These are phyloP conservation scores for Osmanthus fragrans DNA, from an alignment of 257 asterid species.

Conservation along the genomic window DNA sequence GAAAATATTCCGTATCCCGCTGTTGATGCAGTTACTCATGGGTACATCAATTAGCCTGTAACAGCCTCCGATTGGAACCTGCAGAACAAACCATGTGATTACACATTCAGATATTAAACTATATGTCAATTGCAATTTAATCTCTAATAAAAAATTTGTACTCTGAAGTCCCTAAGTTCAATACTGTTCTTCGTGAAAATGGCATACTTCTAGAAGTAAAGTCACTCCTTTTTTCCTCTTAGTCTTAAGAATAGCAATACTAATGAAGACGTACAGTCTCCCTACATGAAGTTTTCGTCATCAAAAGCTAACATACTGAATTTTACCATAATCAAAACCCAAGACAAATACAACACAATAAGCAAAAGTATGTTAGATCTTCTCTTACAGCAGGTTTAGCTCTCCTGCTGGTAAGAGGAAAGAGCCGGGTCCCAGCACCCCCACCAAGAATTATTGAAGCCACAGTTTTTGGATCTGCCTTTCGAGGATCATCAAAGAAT, in stretches of 20 bases:
- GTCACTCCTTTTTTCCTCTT: not conserved
- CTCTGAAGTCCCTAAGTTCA: not conserved
- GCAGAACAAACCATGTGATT: slow-evolving; percentile 5
- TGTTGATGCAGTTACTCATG: slow-evolving; percentile 96
- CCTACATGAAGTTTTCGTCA: not conserved
- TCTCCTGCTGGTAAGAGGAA: slow-evolving; percentile 87
- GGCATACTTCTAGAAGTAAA: slow-evolving; percentile 3
- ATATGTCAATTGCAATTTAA: not conserved
- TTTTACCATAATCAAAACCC: not conserved
- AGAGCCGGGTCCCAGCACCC: slow-evolving; percentile 97
- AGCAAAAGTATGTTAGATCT: not conserved
- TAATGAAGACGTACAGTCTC: not conserved
- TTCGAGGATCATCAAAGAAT: slow-evolving; percentile 39
- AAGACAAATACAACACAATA: not conserved
- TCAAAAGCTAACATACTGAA: not conserved
- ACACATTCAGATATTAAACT: not conserved
- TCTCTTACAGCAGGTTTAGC: slow-evolving; percentile 93
- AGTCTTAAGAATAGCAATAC: not conserved
- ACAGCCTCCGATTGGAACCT: slow-evolving; percentile 97
- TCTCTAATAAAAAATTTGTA: not conserved
- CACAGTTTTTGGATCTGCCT: slow-evolving; percentile 72
- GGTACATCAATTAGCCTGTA: slow-evolving; percentile 94
- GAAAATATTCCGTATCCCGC: slow-evolving; percentile 87
- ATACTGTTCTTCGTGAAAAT: not conserved
- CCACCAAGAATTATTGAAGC: slow-evolving; percentile 91